Evolutionary conservation across 2,329 filamentous ascomycete genomes (phyloP), one percentile per base, ranked within the genome.

Genomic region (Elsinoe australis): DNA sequence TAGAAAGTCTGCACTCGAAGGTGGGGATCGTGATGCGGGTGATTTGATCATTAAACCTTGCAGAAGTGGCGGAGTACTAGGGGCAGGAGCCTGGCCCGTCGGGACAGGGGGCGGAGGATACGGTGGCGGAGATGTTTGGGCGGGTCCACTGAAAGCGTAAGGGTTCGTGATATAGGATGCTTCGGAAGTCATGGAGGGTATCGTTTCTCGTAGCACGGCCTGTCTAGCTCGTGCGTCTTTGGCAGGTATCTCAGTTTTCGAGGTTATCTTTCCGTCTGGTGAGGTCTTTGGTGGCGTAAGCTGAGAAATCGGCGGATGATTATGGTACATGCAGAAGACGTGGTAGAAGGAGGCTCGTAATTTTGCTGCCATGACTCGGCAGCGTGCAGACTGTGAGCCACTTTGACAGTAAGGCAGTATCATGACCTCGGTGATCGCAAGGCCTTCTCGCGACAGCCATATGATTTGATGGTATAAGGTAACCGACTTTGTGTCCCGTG

Each of bases 321-420:
- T 95, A 70, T 95, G 87, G 62, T 95, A 96, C 9, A 96, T 76
- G 47, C 94, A 92, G 64, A 95, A 95, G 55, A 98, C 87, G 68
- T 98, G 90, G 59, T 94, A 92, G 63, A 96, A 94, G 15, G 87
- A 94, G 12, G 92, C 92, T 52, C 87, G 82, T 10, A 98, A 75
- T 67, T 96, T 98, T 63, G 87, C 87, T 15, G 86, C 83, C 54
- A 98, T 75, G 35, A 96, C 89, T 60, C 88, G 89, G 50, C 95
- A 79, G 64, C 94, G 89, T 12, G 67, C 60, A 73, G 80, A 67
- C 81, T 87, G 59, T 79, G 83, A 56, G 75, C 81, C 49, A 87
- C 85, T 76, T 83, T 86, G 33, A 39, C 69, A 70, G 51, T 70
- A 71, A 1, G 90, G 92, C 15, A 96, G 71, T 38, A 98, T 81